Base-by-base conservation (phyloP, 139 green algal species). In the Chlorella sorokiniana region DNA sequence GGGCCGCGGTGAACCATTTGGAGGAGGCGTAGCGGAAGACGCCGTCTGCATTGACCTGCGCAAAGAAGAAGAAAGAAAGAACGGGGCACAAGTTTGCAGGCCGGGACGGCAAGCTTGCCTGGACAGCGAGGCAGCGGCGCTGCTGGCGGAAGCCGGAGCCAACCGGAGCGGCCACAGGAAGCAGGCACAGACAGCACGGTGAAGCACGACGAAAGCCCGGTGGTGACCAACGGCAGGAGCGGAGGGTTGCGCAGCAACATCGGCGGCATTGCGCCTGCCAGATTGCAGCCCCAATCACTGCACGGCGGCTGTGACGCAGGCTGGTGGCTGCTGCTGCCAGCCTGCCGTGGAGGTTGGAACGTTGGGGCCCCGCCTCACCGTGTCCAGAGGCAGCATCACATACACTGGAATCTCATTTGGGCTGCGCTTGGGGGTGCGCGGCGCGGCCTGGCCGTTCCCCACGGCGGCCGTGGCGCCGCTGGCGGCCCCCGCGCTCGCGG, bases 351-450 rank as follows among this genome's bases (percentile, higher is more conserved):
- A n/a, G n/a, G n/a, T n/a, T n/a, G n/a, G n/a, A n/a, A n/a, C n/a
- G n/a, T n/a, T n/a, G n/a, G n/a, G n/a, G n/a, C 35, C 4, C 29
- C 68, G 4, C 11, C 85, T 86, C 52, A 98, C 94, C 61, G 95
- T 97, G 86, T 98, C 95, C 27, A 98, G 81, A 0, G 95, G 95
- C 9, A 98, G 85, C 95, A 98, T 98, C 4, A 98, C 90, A 77
- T 92, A 98, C 0, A 97, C 92, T 29, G 89, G 84, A 0, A 92
- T 69, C 72, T 63, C 71, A 40, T 51, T 71, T n/a, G n/a, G 23
- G 41, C 59, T 10, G 61, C 38, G 6, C 38, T 37, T 56, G 48
- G 48, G 14, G 48, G 56, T 22, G 56, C 41, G 35, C 35, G 41
- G 40, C 8, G 18, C 42, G 27, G 22, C 29, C 1, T 42, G 44